A percentile compares a stretch with the other conserved stretches of the same genome.
phyloP scores from a whole-genome alignment of 768 basidiomycete genomes.

The Rubroboletus pulcherrimus region DNA sequence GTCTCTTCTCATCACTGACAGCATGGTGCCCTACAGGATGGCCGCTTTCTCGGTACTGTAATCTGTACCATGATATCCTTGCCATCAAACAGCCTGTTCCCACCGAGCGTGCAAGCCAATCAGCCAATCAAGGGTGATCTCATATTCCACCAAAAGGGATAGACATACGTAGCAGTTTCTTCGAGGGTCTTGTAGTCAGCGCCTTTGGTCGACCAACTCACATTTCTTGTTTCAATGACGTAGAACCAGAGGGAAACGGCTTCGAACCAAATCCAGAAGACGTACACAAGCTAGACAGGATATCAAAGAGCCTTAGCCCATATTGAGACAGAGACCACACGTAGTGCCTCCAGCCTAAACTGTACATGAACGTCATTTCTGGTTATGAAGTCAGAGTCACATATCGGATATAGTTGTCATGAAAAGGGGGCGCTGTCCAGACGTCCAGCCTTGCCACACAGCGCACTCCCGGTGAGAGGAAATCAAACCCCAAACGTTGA shows the following conservation, averaged over 20 bases:
- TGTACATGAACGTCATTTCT: too few species aligned
- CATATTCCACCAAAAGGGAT: neutral
- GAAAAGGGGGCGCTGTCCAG: too few species aligned
- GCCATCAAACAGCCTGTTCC: slow-evolving; percentile 6
- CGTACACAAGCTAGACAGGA: too few species aligned
- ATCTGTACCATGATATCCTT: neutral
- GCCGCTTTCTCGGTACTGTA: neutral
- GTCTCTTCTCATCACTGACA: neutral
- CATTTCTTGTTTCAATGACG: slow-evolving; percentile 35
- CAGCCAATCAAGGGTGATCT: neutral
- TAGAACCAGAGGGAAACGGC: slow-evolving; percentile 9
- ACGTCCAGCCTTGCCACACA: too few species aligned
- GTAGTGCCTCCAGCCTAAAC: too few species aligned
- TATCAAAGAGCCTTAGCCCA: too few species aligned
- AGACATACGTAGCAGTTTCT: slow-evolving; percentile 1
- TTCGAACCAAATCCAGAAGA: too few species aligned
- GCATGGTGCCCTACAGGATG: neutral
- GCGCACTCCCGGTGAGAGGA: too few species aligned
- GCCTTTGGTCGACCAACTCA: neutral
- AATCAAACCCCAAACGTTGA: too few species aligned
- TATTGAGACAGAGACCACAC: too few species aligned
- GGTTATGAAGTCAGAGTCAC: too few species aligned
- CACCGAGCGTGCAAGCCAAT: neutral
- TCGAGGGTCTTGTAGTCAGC: slow-evolving; percentile 2
- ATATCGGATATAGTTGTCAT: too few species aligned